Evolutionary conservation across 306 rosid species (phyloP).

Genomic region (Vigna reflexopilosa): DNA sequence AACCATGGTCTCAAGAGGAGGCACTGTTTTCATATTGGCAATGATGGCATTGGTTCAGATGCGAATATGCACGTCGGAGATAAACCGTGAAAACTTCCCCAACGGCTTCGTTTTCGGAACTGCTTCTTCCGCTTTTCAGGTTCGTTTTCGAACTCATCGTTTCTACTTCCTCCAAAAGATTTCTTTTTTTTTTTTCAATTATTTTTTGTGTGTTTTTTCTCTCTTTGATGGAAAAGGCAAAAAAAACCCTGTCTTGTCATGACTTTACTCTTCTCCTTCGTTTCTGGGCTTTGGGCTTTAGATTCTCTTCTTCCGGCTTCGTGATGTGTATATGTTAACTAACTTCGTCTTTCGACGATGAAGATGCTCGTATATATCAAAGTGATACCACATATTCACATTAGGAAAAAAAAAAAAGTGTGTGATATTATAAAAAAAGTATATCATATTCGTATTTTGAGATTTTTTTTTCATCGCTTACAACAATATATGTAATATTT

Average conservation of each 20-base stretch:
- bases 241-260: background rate
- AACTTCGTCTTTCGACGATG: background rate
- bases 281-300: background rate
- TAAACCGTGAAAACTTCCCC: constrained; percentile 69
- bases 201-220: background rate
- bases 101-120: constrained; percentile 83
- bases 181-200: too few relatives aligned
- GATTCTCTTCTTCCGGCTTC: background rate
- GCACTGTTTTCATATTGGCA: constrained; percentile 34
- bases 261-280: background rate
- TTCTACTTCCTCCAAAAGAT: background rate
- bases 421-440: too few relatives aligned
- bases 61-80: constrained; percentile 56
- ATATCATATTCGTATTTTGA: too few relatives aligned
- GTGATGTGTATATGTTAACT: background rate
- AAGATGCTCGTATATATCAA: background rate
- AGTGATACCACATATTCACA: too few relatives aligned
- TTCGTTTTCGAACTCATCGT: constrained; percentile 22
- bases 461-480: too few relatives aligned
- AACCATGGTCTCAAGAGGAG: constrained; percentile 50
- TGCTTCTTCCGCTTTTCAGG: constrained; percentile 99
- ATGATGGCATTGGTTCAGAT: constrained; percentile 45
- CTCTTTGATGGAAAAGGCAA: background rate
- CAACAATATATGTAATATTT: too few relatives aligned
- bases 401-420: too few relatives aligned